These are phyloP conservation scores for Epichloe scottii DNA, from an alignment of 2,329 filamentous ascomycete species.

Conservation along the genomic window DNA sequence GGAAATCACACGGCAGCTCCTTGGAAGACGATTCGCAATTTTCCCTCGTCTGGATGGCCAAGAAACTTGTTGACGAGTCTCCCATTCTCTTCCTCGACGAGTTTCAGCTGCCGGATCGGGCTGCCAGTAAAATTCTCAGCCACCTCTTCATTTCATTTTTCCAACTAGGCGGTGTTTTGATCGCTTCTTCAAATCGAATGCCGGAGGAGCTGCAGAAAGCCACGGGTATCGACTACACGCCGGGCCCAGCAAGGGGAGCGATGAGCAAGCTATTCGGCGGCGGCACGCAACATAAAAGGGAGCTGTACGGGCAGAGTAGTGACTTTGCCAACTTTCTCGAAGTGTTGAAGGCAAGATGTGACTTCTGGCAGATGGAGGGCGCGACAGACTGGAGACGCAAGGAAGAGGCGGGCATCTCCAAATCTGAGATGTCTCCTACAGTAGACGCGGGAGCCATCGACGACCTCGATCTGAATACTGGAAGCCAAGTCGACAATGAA, in stretches of 20 bases:
- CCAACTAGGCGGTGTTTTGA: slow-evolving; percentile 65
- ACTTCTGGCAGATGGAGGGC: slow-evolving; percentile 76
- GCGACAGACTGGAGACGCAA: slow-evolving; percentile 56
- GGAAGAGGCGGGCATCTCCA: slow-evolving; percentile 23
- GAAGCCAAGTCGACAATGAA: background rate
- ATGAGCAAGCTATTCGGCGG: slow-evolving; percentile 35
- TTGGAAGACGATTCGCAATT: slow-evolving; percentile 33
- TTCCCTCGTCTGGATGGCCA: slow-evolving; percentile 60
- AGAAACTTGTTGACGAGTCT: slow-evolving; percentile 60
- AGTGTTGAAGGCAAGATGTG: slow-evolving; percentile 63
- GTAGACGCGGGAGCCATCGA: background rate
- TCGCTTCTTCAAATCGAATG: slow-evolving; percentile 74
- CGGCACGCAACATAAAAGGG: slow-evolving; percentile 24
- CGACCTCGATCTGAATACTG: background rate
- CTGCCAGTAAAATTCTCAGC: slow-evolving; percentile 65
- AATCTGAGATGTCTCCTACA: background rate
- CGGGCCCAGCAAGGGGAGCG: slow-evolving; percentile 40
- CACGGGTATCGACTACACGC: slow-evolving; percentile 54
- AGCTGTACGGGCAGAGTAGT: slow-evolving; percentile 46
- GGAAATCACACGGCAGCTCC: slow-evolving; percentile 25
- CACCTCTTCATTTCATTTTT: slow-evolving; percentile 72
- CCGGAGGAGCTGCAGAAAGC: slow-evolving; percentile 70
- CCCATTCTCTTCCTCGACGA: slow-evolving; percentile 73
- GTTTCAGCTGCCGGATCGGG: slow-evolving; percentile 71
- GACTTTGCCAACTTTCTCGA: slow-evolving; percentile 69